Evolutionary conservation across 345 rosid genomes (phyloP).

Genomic region (Eucalyptus regnans): DNA sequence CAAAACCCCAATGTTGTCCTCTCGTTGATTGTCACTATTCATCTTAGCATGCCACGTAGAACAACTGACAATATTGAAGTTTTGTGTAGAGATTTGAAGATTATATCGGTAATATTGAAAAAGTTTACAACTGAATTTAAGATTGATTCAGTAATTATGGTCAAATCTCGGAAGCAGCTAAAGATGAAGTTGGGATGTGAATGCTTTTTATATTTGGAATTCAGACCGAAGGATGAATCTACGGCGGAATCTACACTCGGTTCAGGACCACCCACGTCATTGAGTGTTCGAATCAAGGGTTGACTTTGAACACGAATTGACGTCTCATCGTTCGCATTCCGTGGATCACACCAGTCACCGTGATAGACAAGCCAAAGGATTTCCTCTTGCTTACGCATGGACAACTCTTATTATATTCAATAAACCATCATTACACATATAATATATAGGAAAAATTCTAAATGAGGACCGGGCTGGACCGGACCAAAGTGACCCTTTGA

Average conservation of each 20-base stretch:
- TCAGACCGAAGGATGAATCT: background rate
- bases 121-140: too few relatives aligned
- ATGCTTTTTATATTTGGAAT: background rate
- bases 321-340: background rate
- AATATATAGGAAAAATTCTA: too few relatives aligned
- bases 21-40: accelerated
- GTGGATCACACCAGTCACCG: background rate
- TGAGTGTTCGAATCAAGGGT: too few relatives aligned
- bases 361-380: background rate
- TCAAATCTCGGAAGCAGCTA: too few relatives aligned
- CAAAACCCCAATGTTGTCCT: too few relatives aligned
- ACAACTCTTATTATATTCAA: background rate
- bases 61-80: too few relatives aligned
- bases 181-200: too few relatives aligned
- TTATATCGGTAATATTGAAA: too few relatives aligned
- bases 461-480: background rate
- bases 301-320: background rate
- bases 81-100: accelerated
- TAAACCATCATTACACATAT: too few relatives aligned
- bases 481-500: background rate
- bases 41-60: too few relatives aligned
- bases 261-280: background rate
- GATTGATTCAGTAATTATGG: too few relatives aligned
- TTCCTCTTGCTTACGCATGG: background rate
- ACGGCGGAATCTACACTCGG: background rate